Percentiles rank a stretch among this genome's conserved stretches.
These are phyloP conservation scores for Chloris gayana DNA, from an alignment of 176 grass and related monocot species.

Conservation along the genomic window DNA sequence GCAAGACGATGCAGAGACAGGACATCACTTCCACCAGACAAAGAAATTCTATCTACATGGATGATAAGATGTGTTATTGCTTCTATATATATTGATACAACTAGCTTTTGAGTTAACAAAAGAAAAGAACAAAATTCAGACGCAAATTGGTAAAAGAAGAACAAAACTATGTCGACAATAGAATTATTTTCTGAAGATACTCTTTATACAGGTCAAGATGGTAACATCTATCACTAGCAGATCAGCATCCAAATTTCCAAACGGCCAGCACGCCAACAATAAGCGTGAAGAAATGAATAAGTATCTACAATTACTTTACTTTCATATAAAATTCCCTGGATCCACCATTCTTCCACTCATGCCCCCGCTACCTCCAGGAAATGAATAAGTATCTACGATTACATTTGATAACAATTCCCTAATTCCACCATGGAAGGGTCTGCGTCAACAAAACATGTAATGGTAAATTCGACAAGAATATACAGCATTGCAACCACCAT, in stretches of 20 bases:
- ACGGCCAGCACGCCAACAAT: neutral
- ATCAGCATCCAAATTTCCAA: neutral
- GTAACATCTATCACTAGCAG: neutral
- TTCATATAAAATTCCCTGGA: neutral
- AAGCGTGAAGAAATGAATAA: neutral
- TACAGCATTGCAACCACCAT: slow-evolving; percentile 2
- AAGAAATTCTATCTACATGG: no score
- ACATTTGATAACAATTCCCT: no score
- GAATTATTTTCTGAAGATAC: no score
- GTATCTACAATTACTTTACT: neutral
- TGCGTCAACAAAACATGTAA: neutral
- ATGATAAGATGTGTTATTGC: no score
- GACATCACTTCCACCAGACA: no score
- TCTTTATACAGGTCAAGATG: neutral
- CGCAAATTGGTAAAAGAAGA: no score
- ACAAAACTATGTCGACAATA: no score
- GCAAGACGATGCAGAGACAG: no score
- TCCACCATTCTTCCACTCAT: neutral
- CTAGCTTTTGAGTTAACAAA: no score
- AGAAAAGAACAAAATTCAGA: no score
- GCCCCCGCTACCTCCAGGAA: neutral
- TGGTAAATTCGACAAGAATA: neutral
- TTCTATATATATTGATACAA: no score
- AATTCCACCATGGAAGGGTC: slow-evolving; percentile 25
- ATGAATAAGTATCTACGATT: no score